Percentiles rank a stretch among this genome's conserved stretches.
Evolutionary conservation across 1,284 basidiomycete species (phyloP).

Genomic region (Trametes hirsuta): DNA sequence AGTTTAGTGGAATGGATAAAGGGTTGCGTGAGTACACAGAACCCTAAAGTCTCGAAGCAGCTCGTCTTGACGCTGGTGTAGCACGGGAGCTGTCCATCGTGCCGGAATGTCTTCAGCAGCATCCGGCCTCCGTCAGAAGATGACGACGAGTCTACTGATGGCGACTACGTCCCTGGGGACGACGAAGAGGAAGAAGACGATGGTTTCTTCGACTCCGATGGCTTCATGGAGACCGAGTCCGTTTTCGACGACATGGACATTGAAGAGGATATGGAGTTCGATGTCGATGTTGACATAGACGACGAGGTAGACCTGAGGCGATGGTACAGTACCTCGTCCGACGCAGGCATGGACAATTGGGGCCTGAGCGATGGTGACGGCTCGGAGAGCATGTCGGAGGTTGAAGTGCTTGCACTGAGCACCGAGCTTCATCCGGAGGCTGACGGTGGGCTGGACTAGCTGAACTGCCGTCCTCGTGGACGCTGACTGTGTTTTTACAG

Average conservation of each 20-base stretch:
- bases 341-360: conserved; percentile 28
- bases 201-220: conserved; percentile 43
- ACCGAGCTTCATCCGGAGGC: conserved; percentile 13
- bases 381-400: conserved; percentile 32
- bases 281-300: conserved; percentile 25
- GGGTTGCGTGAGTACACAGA: conserved; percentile 44
- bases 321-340: conserved; percentile 27
- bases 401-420: conserved; percentile 23
- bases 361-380: conserved; percentile 33
- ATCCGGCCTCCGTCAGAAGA: conserved; percentile 53
- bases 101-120: conserved; percentile 59
- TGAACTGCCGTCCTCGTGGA: neutral
- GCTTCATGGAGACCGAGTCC: conserved; percentile 37
- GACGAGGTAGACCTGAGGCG: neutral
- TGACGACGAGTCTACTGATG: conserved; percentile 68
- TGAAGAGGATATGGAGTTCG: conserved; percentile 25
- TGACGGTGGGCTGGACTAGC: conserved; percentile 15
- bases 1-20: conserved; percentile 70
- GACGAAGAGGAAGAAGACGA: conserved; percentile 51
- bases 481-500: conserved; percentile 7
- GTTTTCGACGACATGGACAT: conserved; percentile 35
- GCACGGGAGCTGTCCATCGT: conserved; percentile 76
- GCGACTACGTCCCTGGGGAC: conserved; percentile 62
- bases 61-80: conserved; percentile 27
- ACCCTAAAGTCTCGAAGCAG: conserved; percentile 11